Percentiles rank a stretch among this genome's conserved stretches.
Evolutionary conservation across 371 early-diverging fungal species (phyloP).

Genomic region (Batkoa obscura): DNA sequence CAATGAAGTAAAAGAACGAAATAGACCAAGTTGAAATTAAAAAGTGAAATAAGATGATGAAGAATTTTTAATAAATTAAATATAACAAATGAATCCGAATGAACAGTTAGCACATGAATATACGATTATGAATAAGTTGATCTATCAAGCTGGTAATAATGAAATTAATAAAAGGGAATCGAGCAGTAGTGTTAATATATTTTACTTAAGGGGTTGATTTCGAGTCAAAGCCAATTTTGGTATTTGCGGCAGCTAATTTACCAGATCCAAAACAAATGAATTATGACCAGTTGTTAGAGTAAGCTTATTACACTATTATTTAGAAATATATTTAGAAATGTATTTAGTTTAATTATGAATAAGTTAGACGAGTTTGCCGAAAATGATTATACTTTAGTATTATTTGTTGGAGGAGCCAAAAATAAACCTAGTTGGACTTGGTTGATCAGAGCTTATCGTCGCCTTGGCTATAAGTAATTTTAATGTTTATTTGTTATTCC

Average conservation of each 20-base stretch:
- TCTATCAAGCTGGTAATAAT: too few species aligned
- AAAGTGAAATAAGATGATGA: too few species aligned
- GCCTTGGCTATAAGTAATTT: constrained; percentile 38
- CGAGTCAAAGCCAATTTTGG: constrained; percentile 61
- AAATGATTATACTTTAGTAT: constrained; percentile 62
- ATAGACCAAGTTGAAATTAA: too few species aligned
- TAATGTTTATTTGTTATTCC: background rate
- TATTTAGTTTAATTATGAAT: constrained; percentile 18
- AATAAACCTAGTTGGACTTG: constrained; percentile 68
- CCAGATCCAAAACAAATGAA: constrained; percentile 53
- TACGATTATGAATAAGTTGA: too few species aligned
- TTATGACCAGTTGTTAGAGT: constrained; percentile 64
- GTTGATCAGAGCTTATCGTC: constrained; percentile 64
- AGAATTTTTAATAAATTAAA: too few species aligned
- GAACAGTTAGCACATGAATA: too few species aligned
- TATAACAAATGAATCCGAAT: too few species aligned
- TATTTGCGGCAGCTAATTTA: constrained; percentile 57
- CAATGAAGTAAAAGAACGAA: too few species aligned
- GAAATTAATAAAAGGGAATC: too few species aligned
- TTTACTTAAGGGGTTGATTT: constrained; percentile 46
- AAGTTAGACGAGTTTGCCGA: constrained; percentile 56
- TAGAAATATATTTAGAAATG: background rate
- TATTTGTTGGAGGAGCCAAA: constrained; percentile 64
- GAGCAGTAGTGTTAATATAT: background rate
- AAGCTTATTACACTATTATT: constrained; percentile 7